A percentile compares a stretch with the other conserved stretches of the same genome.
Evolutionary conservation across 2,329 filamentous ascomycete species (phyloP).

Genomic region (Xylaria sp.): DNA sequence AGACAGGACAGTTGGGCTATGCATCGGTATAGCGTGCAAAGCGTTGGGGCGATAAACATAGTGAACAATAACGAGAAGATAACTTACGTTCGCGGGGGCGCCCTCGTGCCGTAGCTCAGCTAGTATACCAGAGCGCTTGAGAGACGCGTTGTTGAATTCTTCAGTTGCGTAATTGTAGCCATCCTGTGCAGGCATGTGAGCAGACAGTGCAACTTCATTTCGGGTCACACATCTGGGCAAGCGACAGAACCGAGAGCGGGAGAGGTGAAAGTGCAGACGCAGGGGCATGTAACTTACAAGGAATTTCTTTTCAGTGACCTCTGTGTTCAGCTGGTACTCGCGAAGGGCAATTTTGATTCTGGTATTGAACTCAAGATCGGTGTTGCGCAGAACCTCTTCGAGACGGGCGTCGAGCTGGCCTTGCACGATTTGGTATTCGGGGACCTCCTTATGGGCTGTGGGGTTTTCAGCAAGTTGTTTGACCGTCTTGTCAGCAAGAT

Average conservation of each 20-base stretch:
- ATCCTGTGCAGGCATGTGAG: conserved; percentile 35
- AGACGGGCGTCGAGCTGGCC: conserved; percentile 56
- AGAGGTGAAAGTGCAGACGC: conserved; percentile 1
- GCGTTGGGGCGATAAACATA: not conserved
- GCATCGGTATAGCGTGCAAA: not conserved
- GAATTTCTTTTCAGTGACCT: conserved; percentile 48
- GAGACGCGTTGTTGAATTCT: conserved; percentile 38
- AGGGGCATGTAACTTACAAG: conserved; percentile 44
- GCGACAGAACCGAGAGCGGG: conserved; percentile 13
- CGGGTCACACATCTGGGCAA: conserved; percentile 9
- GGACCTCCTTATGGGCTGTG: conserved; percentile 56
- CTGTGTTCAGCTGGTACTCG: conserved; percentile 44
- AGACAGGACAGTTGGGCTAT: conserved; percentile 17
- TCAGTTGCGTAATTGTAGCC: conserved; percentile 38
- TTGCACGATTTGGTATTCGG: conserved; percentile 59
- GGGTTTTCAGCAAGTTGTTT: conserved; percentile 62
- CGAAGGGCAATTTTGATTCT: conserved; percentile 42
- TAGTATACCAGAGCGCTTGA: conserved; percentile 38
- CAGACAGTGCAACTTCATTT: conserved; percentile 22
- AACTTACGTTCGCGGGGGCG: conserved; percentile 37
- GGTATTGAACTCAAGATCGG: conserved; percentile 42
- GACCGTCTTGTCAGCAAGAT: conserved; percentile 66
- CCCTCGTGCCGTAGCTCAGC: conserved; percentile 38
- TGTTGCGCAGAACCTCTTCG: conserved; percentile 34
- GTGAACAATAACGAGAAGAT: not conserved